Evolutionary conservation across 2,329 filamentous ascomycete species (phyloP), one percentile per base, ranked within the genome.

Genomic region (Davidsoniella neocaledoniae): DNA sequence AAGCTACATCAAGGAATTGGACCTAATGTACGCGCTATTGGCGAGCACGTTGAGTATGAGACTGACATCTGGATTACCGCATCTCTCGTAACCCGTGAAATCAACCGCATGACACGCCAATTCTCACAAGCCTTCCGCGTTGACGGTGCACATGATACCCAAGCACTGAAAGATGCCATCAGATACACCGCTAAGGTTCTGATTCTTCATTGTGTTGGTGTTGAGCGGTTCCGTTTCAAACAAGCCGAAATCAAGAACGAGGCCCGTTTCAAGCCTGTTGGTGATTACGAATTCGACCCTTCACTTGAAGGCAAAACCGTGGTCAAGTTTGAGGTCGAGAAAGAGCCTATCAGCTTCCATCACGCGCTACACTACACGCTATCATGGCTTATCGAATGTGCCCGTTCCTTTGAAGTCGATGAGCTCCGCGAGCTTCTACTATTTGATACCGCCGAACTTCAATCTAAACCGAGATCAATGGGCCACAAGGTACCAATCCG

Each of bases 11-110:
- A 98, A 66, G 90, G 91, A 25, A 95, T 98, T 50, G 95, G 90
- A 58, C 91, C 91, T 1, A 98, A 96, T 58, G 73, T 88, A 23
- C 60, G 93, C 54, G 91, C 90, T 2, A 77, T 95, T 19, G 87
- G 88, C 14, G 91, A 96, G 60, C 91, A 98, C 62, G 85, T 98
- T 29, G 93, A 98, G 63, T 98, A 96, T 60, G 91, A 98, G 64
- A 93, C 88, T 2, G 93, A 98, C 65, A 84, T 86, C 17, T 98
- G 91, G 91, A 96, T 98, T 48, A 93, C 86, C 52, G 90, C 91
- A 3, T 94, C 88, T 5, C 73, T 96, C 46, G 84, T 98, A 52
- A 95, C 91, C 46, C 77, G 90, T 46, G 90, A 98, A 62, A 90
- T 98, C 62, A 96, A 96, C 61, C 79, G 86, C 49, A 74, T 96